These are phyloP conservation scores for Ricinus communis DNA, from an alignment of 345 rosid genomes.

Conservation along the genomic window DNA sequence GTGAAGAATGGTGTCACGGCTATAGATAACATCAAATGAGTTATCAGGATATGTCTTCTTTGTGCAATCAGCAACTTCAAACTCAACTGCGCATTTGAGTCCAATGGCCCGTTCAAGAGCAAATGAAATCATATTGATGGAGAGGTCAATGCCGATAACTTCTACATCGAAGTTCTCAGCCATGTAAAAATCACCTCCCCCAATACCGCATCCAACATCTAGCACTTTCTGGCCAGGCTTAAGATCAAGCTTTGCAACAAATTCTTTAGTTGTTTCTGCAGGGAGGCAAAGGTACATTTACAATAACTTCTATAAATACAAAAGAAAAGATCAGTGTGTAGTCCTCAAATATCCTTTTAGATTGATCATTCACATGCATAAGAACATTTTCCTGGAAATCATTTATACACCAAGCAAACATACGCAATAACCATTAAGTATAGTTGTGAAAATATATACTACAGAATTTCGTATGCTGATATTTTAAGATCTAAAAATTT, in stretches of 20 bases:
- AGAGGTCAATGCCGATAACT: slow-evolving; percentile 93
- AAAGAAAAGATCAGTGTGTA: neutral
- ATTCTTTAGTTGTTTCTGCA: slow-evolving; percentile 94
- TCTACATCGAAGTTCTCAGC: slow-evolving; percentile 82
- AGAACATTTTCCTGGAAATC: too few relatives aligned
- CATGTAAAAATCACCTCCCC: slow-evolving; percentile 99
- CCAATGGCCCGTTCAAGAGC: slow-evolving; percentile 95
- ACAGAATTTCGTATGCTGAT: too few relatives aligned
- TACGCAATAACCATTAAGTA: neutral
- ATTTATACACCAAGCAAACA: neutral
- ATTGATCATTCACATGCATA: neutral
- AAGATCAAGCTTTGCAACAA: slow-evolving; percentile 79
- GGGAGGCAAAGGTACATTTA: slow-evolving; percentile 17
- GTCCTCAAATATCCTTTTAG: neutral
- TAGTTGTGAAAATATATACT: neutral
- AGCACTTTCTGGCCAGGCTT: slow-evolving; percentile 92
- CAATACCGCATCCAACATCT: slow-evolving; percentile 98
- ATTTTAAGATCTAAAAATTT: too few relatives aligned
- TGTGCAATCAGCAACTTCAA: slow-evolving; percentile 98
- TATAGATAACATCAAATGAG: slow-evolving; percentile 90
- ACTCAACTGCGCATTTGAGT: slow-evolving; percentile 80
- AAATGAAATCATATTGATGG: slow-evolving; percentile 89
- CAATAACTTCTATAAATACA: slow-evolving; percentile 7
- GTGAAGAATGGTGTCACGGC: slow-evolving; percentile 95
- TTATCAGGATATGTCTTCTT: slow-evolving; percentile 73